A percentile compares a stretch with the other conserved stretches of the same genome.
phyloP scores from a whole-genome alignment of 208 protist species.

The Angomonas deanei region DNA sequence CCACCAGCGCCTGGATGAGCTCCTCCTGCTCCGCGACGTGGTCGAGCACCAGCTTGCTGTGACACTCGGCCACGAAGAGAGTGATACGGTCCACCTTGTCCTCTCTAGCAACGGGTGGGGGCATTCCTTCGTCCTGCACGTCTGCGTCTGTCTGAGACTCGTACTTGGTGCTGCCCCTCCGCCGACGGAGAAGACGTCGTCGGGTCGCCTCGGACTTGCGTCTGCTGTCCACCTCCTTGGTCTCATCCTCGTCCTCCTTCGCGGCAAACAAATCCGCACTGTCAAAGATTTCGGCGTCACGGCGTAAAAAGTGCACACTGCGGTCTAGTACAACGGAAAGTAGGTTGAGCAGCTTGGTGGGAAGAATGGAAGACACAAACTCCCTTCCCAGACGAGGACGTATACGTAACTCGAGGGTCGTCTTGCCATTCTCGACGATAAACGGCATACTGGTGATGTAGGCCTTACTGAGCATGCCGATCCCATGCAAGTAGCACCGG shows the following conservation, averaged over 20 bases:
- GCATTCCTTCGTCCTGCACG: not conserved
- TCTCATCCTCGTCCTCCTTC: constrained; percentile 39
- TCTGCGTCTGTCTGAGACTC: not conserved
- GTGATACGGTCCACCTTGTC: constrained; percentile 35
- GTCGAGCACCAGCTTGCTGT: constrained; percentile 60
- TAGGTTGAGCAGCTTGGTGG: constrained; percentile 81
- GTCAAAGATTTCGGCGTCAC: constrained; percentile 61
- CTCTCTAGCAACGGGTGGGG: not conserved
- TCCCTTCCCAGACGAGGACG: constrained; percentile 70
- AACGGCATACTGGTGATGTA: constrained; percentile 69
- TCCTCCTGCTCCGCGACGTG: constrained; percentile 73
- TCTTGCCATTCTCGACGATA: constrained; percentile 9
- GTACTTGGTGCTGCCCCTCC: not conserved
- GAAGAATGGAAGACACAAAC: constrained; percentile 61
- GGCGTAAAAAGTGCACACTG: constrained; percentile 60
- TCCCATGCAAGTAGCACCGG: constrained; percentile 63
- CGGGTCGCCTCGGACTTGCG: constrained; percentile 6
- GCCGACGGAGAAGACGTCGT: constrained; percentile 15
- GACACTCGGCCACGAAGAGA: constrained; percentile 39
- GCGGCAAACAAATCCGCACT: constrained; percentile 70
- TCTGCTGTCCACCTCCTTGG: constrained; percentile 3
- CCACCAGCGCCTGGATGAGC: constrained; percentile 53
- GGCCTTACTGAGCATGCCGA: constrained; percentile 74
- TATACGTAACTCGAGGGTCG: constrained; percentile 42
- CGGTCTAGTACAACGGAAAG: constrained; percentile 78